phyloP scores from a whole-genome alignment of 2,329 filamentous ascomycete genomes.

The Paracamarosporium sp. region DNA sequence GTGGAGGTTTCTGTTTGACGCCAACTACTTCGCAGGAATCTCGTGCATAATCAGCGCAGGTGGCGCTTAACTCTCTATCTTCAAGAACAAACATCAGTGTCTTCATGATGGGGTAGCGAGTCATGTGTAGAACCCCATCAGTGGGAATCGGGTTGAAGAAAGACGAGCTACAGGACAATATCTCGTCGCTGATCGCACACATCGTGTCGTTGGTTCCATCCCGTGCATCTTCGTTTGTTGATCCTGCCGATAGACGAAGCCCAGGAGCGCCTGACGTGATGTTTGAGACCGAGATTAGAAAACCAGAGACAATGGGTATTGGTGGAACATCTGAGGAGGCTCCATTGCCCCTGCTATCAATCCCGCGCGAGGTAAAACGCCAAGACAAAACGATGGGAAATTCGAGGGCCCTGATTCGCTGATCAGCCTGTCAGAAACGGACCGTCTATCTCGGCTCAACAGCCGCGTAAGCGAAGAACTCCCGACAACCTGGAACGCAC shows the following conservation, averaged over 20 bases:
- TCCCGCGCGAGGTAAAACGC: constrained; percentile 12
- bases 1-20: constrained; percentile 15
- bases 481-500: too few relatives aligned
- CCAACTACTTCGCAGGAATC: constrained; percentile 3
- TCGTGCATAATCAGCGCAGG: neutral
- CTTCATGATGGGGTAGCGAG: neutral
- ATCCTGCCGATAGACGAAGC: neutral
- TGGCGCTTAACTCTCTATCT: constrained; percentile 5
- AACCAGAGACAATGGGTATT: constrained; percentile 7
- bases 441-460: constrained; percentile 14
- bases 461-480: constrained; percentile 8
- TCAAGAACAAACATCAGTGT: neutral
- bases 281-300: constrained; percentile 1
- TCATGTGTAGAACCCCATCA: neutral
- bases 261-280: constrained; percentile 11
- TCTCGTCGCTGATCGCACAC: neutral
- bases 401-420: constrained; percentile 12
- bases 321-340: constrained; percentile 14
- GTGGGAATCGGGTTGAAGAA: too few relatives aligned
- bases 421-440: neutral
- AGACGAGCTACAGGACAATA: neutral
- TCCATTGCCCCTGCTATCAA: constrained; percentile 16
- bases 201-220: constrained; percentile 6
- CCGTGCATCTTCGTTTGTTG: constrained; percentile 3
- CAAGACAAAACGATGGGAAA: neutral